Percentiles rank a stretch among this genome's conserved stretches.
Evolutionary conservation across 208 protist genomes (phyloP).

Genomic region (Trypanosoma lewisi): DNA sequence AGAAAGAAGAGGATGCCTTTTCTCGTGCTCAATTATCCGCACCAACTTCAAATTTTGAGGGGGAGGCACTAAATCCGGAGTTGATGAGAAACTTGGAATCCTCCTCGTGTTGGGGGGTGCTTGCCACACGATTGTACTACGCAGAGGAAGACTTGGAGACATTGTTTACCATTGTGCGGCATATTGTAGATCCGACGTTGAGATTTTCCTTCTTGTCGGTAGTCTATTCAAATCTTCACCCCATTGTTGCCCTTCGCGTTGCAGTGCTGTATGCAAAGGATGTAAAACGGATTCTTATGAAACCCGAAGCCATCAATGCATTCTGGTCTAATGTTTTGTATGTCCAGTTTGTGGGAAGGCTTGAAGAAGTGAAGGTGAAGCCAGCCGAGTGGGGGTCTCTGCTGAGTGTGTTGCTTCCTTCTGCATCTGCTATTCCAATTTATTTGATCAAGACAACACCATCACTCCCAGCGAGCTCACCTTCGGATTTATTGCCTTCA

Average conservation of each 20-base stretch:
- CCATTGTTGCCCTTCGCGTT: conserved; percentile 61
- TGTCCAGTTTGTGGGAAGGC: conserved; percentile 51
- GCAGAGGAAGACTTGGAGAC: conserved; percentile 49
- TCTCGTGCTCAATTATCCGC: no score
- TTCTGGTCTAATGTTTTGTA: conserved; percentile 83
- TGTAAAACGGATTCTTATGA: conserved; percentile 42
- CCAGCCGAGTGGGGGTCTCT: conserved; percentile 59
- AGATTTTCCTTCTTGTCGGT: conserved; percentile 47
- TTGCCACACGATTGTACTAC: conserved; percentile 74
- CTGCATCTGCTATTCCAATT: conserved; percentile 61
- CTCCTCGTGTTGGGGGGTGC: conserved; percentile 29
- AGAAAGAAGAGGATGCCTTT: not conserved
- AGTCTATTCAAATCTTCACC: conserved; percentile 79
- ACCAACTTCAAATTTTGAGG: not conserved
- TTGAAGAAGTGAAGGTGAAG: conserved; percentile 45
- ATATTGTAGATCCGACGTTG: conserved; percentile 35
- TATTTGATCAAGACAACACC: conserved; percentile 51
- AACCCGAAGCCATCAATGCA: conserved; percentile 56
- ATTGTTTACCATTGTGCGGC: conserved; percentile 43
- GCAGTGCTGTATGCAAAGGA: conserved; percentile 48
- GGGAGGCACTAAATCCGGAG: not conserved
- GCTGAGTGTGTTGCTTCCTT: conserved; percentile 62
- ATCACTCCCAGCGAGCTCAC: not conserved
- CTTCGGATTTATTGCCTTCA: not conserved
- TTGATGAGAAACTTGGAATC: conserved; percentile 9